Evolutionary conservation across 768 basidiomycete genomes (phyloP), one percentile per base, ranked within the genome.

Genomic region (Chiua virens): DNA sequence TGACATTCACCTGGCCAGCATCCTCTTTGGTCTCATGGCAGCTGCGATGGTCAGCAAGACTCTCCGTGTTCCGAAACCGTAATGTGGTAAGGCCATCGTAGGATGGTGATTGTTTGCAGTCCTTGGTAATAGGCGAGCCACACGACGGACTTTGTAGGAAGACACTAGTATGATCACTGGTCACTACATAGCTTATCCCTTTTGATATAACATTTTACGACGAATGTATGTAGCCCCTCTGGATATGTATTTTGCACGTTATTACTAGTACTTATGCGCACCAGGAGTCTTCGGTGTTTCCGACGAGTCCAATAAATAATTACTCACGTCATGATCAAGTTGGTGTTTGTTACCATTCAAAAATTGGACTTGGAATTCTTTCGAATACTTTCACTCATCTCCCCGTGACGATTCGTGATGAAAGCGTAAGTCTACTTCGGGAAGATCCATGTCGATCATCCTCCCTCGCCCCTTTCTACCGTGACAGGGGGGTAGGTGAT

Each of bases 41-140:
- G 87, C 93, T 15, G 88, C 90, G 42, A 98, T 99, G 96, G 90
- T 99, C 56, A 95, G 92, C 79, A 98, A 98, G 74, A 98, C 97
- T 15, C 75, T 99, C 41, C 80, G 85, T 44, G 83, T 98, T 45
- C 89, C 91, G 13, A 93, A 93, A 72, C 60, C 81, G 41, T 90
- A 70, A 79, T 30, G 45, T 37, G 43, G 39, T 22, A 27, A 30
- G 23, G 48, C 18, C 18, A 17, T 48, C 15, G 40, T 18, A 38
- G 34, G 35, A 30, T 23, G 38, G 34, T 21, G 17, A 32, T 50
- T 28, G 38, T 44, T 37, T 30, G 30, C 14, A 28, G n/a, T 17
- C 37, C 35, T 49, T 25, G 49, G 28, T 47, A 38, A 45, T 25
- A 21, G 22, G 44, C 25, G 47, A 40, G 45, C 37, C 53, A 46